A percentile compares a stretch with the other conserved stretches of the same genome.
Evolutionary conservation across 129 eudicot genomes (phyloP).

Genomic region (Artemisia argyi): DNA sequence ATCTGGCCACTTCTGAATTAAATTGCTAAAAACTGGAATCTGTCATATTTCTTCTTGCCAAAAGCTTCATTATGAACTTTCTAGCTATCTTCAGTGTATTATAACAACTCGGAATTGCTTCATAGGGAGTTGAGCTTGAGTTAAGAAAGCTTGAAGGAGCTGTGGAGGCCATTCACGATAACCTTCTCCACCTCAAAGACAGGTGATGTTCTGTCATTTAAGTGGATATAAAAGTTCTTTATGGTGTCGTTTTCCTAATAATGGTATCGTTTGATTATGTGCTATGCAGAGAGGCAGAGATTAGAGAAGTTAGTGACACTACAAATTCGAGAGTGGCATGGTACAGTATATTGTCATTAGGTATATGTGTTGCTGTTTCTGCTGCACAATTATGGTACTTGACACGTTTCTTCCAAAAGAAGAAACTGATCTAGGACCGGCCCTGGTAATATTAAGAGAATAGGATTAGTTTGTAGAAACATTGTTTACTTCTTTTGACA

Average conservation of each 20-base stretch:
- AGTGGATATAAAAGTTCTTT: not conserved
- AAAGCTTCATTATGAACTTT: not conserved
- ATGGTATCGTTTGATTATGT: slow-evolving; percentile 18
- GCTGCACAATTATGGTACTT: slow-evolving; percentile 63
- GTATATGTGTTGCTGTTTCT: slow-evolving; percentile 64
- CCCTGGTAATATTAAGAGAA: not conserved
- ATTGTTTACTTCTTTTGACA: slow-evolving; percentile 1
- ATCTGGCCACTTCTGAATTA: not conserved
- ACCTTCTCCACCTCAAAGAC: slow-evolving; percentile 62
- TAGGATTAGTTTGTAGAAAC: slow-evolving; percentile 28
- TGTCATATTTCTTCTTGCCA: not conserved
- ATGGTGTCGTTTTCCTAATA: not conserved
- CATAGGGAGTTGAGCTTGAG: slow-evolving; percentile 87
- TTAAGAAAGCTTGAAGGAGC: slow-evolving; percentile 89
- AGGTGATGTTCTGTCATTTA: slow-evolving; percentile 41
- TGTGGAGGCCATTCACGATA: slow-evolving; percentile 90
- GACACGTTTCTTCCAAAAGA: slow-evolving; percentile 87
- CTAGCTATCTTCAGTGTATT: slow-evolving; percentile 7
- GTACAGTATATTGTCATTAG: slow-evolving; percentile 84
- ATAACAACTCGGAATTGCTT: slow-evolving; percentile 12
- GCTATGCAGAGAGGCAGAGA: slow-evolving; percentile 73
- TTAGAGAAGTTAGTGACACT: slow-evolving; percentile 67
- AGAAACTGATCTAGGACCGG: slow-evolving; percentile 73
- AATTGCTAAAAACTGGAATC: not conserved
- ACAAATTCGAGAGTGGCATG: slow-evolving; percentile 80